Evolutionary conservation across 2,329 filamentous ascomycete genomes (phyloP).

Genomic region (Aureobasidium sp.): DNA sequence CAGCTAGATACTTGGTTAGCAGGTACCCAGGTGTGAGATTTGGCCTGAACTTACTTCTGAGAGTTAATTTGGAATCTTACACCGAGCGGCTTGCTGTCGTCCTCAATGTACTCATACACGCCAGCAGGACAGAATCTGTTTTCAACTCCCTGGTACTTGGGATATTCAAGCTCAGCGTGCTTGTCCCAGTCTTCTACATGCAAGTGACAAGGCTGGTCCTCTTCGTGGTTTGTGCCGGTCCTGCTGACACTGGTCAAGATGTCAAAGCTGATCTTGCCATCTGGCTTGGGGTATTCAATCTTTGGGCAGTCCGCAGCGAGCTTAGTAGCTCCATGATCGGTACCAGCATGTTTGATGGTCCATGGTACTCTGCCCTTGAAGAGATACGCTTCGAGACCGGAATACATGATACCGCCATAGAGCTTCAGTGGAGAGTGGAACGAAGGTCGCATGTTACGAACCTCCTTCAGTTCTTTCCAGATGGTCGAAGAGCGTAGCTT

Average conservation of each 20-base stretch:
- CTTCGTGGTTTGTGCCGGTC: slow-evolving; percentile 96
- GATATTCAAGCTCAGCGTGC: slow-evolving; percentile 77
- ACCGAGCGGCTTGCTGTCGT: slow-evolving; percentile 74
- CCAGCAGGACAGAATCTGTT: slow-evolving; percentile 96
- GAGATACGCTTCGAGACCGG: slow-evolving; percentile 82
- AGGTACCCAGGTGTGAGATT: background rate
- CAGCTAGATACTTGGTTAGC: slow-evolving; percentile 54
- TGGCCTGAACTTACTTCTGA: slow-evolving; percentile 68
- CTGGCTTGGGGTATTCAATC: slow-evolving; percentile 95
- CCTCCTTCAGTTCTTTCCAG: slow-evolving; percentile 89
- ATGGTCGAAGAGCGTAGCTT: slow-evolving; percentile 77
- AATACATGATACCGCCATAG: slow-evolving; percentile 87
- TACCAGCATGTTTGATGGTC: slow-evolving; percentile 79
- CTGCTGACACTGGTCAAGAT: slow-evolving; percentile 91
- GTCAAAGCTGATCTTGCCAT: slow-evolving; percentile 91
- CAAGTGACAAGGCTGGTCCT: slow-evolving; percentile 94
- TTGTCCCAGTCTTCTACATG: slow-evolving; percentile 93
- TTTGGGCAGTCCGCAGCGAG: slow-evolving; percentile 70
- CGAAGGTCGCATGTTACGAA: slow-evolving; percentile 94
- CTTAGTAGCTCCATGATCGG: slow-evolving; percentile 74
- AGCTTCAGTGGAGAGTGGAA: slow-evolving; percentile 84
- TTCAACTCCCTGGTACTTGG: slow-evolving; percentile 84
- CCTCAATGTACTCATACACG: slow-evolving; percentile 97
- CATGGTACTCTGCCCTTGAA: slow-evolving; percentile 81
- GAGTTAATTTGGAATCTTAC: slow-evolving; percentile 96